These are phyloP conservation scores for Millerozyma miso DNA, from an alignment of 805 yeast species.

Conservation along the genomic window DNA sequence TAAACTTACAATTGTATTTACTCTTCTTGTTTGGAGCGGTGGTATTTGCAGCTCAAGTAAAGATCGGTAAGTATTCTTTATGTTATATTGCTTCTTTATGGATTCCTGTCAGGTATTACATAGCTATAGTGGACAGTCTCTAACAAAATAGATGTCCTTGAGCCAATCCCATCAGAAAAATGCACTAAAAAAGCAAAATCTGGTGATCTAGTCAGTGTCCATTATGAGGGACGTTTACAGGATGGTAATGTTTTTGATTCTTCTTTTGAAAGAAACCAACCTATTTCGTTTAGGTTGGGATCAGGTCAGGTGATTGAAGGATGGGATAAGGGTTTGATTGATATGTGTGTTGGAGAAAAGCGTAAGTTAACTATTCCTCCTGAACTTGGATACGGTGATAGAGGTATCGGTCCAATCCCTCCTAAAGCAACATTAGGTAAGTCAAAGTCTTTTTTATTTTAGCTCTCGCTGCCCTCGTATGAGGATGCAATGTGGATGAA, in stretches of 20 bases:
- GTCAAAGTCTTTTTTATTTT: slow-evolving; percentile 11
- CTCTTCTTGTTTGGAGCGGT: neutral
- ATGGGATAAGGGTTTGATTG: slow-evolving; percentile 80
- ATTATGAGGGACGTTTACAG: slow-evolving; percentile 68
- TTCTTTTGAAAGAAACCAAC: slow-evolving; percentile 58
- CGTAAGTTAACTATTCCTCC: slow-evolving; percentile 79
- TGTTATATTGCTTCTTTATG: too few species aligned
- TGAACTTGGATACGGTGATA: slow-evolving; percentile 67
- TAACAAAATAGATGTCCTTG: slow-evolving; percentile 16
- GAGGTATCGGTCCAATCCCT: slow-evolving; percentile 77
- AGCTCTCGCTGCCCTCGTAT: too few species aligned
- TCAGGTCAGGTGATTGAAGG: slow-evolving; percentile 78
- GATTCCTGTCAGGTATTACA: neutral
- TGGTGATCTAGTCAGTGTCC: slow-evolving; percentile 72
- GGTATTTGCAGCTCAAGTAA: slow-evolving; percentile 11
- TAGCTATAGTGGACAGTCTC: too few species aligned
- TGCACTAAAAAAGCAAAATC: slow-evolving; percentile 55
- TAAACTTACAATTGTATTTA: neutral
- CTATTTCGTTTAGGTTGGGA: slow-evolving; percentile 73
- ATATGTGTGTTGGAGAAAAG: slow-evolving; percentile 85
- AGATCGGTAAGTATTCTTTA: slow-evolving; percentile 27
- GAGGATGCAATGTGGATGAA: too few species aligned
- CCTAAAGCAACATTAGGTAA: slow-evolving; percentile 62
- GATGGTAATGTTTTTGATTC: slow-evolving; percentile 76
- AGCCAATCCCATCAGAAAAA: slow-evolving; percentile 44